Percentiles rank a stretch among this genome's conserved stretches.
Evolutionary conservation across 768 basidiomycete genomes (phyloP).

Genomic region (Pulveroboletus ravenelii): DNA sequence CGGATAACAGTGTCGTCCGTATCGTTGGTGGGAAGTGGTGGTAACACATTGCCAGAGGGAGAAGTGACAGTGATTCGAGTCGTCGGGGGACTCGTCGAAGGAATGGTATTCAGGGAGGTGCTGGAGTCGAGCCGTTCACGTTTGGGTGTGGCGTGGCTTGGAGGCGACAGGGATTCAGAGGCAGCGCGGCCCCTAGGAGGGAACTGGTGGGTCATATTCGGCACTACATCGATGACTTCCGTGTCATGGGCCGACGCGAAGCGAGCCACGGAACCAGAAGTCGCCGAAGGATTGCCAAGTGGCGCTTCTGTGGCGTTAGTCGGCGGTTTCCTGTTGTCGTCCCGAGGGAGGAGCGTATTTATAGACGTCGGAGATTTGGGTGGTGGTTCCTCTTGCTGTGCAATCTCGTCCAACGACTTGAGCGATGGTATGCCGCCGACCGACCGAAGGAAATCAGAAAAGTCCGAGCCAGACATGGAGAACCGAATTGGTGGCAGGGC

Average conservation of each 20-base stretch:
- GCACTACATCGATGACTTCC: constrained; percentile 12
- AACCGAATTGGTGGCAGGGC: constrained; percentile 89
- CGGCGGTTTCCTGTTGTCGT: not conserved
- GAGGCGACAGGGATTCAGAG: constrained; percentile 30
- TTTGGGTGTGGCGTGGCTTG: constrained; percentile 1
- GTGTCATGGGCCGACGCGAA: not conserved
- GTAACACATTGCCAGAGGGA: constrained; percentile 30
- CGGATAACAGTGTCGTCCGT: constrained; percentile 42
- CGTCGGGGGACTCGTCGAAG: constrained; percentile 6
- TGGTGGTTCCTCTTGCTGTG: constrained; percentile 37
- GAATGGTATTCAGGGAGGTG: constrained; percentile 15
- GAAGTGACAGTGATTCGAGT: constrained; percentile 45
- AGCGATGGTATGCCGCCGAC: constrained; percentile 48
- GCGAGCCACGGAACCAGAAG: not conserved
- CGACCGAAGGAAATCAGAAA: constrained; percentile 65
- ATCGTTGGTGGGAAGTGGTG: constrained; percentile 30
- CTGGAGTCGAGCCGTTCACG: constrained; percentile 27
- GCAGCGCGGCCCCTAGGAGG: constrained; percentile 24
- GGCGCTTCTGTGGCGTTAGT: not conserved
- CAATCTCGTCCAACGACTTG: constrained; percentile 44
- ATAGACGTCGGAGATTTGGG: constrained; percentile 20
- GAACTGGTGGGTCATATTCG: constrained; percentile 11
- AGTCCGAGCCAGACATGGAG: constrained; percentile 79
- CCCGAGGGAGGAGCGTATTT: constrained; percentile 11
- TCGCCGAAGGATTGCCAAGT: not conserved